These are phyloP conservation scores for Thozetella sp. DNA, from an alignment of 495 filamentous ascomycete genomes.

Conservation along the genomic window DNA sequence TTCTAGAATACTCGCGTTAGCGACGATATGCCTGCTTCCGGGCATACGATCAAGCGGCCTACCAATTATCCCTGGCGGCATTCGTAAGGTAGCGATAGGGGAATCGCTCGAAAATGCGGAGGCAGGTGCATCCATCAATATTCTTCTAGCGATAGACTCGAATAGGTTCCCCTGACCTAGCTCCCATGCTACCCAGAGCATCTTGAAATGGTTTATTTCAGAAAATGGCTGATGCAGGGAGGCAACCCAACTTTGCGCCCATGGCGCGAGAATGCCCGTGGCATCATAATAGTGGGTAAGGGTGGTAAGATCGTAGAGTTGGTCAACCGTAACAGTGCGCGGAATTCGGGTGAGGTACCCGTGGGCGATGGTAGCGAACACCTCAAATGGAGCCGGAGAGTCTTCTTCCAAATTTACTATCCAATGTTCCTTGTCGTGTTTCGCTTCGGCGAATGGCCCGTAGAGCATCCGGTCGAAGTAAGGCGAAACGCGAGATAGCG, in stretches of 20 bases:
- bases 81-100: not conserved
- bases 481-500: constrained; percentile 9
- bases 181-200: constrained; percentile 9
- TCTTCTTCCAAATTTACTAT: constrained; percentile 7
- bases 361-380: constrained; percentile 1
- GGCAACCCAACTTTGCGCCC: constrained; percentile 3
- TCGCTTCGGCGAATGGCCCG: constrained; percentile 11
- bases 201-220: not conserved
- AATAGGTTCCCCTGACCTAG: not conserved
- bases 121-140: constrained; percentile 2
- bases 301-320: constrained; percentile 1
- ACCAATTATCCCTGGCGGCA: constrained; percentile 10
- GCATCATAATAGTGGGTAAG: constrained; percentile 10
- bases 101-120: not conserved
- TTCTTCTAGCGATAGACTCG: not conserved
- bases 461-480: constrained; percentile 16
- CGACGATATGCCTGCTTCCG: not conserved
- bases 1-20: not conserved
- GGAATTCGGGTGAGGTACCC: constrained; percentile 3
- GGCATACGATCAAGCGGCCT: not conserved
- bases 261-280: constrained; percentile 2
- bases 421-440: constrained; percentile 7
- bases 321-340: not conserved
- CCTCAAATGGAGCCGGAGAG: not conserved
- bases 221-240: not conserved